Evolutionary conservation across 352 stramenopile species (phyloP), one percentile per base, ranked within the genome.

Genomic region (Pythium apleroticum): DNA sequence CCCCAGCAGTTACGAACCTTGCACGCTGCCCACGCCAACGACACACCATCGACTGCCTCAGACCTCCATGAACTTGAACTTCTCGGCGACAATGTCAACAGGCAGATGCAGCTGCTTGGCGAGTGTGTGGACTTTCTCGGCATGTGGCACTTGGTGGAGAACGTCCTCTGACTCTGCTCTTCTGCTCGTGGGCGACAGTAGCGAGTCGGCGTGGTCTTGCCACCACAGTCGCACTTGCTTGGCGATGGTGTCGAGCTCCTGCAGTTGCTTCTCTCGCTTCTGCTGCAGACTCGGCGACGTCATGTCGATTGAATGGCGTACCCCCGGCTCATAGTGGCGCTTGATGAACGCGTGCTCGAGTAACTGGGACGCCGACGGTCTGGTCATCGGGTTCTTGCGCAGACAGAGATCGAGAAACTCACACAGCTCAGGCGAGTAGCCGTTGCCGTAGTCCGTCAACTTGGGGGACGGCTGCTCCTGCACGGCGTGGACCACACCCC

Each of bases 401-500:
- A 95, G 62, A 69, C 86, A 95, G 28, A 91, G 62, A 52, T 93
- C 82, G 20, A 95, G 33, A 55, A 95, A 93, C 52, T 93, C 84
- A 46, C 82, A 91, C 6, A 95, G 66, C 28, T 85, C 78, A 1
- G 76, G 70, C 15, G 86, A 91, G 55, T 89, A 92, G 11, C 78
- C 58, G 35, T 79, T 72, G 10, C 82, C 79, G 58, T 85, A 95
- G 55, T 92, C 82, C 0, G 70, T 39, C 14, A 95, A 73, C 20
- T 77, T 66, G 5, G 86, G 84, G 9, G 83, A 91, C 15, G 86
- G 82, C 65, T 92, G 78, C 63, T 92, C 83, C 66, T 92, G 82
- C 0, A 93, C 81, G 0, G 86, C 84, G 45, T 95, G 84, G 7
- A 97, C 81, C 15, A 97, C 81, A n/a, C 80, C 84, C 89, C 90